Evolutionary conservation across 768 basidiomycete species (phyloP), one percentile per base, ranked within the genome.

Genomic region (Pisolithus tinctorius): DNA sequence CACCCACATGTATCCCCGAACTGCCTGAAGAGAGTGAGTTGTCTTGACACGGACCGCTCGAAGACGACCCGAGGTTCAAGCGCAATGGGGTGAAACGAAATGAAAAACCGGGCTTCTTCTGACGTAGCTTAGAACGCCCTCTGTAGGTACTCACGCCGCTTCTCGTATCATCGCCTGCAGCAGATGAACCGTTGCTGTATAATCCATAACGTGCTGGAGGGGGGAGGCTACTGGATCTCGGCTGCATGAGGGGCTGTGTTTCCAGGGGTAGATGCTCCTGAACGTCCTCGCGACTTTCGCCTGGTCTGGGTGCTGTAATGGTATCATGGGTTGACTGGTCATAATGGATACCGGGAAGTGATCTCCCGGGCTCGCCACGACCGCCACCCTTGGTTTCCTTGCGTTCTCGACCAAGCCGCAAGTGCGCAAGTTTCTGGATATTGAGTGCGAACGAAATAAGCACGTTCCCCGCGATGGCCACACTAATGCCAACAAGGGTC

Each of bases 401-500:
- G 64, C 55, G 57, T 50, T 63, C 65, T 27, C 62, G 70, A 57
- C 82, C 81, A 30, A 88, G 73, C 27, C 85, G 77, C 57, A 78
- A 76, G 71, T 95, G 93, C 1, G 92, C 92, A 16, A 95, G 78
- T 64, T 96, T 97, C 69, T 98, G 94, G 31, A 88, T 72, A 69
- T 96, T 96, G 55, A 98, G 77, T 14, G 92, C 94, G 23, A 94
- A 77, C 9, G 88, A 89, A 55, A 97, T 93, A 55, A 96, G 78
- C 10, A 93, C 69, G 62, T 95, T 95, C 30, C 93, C 93, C 7
- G 77, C 73, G 50, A 95, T 79, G 4, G 93, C 86, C 34, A 93
- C 82, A 4, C 77, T 74, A 34, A 97, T 94, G 14, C 94, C 94
- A 50, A 90, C 82, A 60, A 78, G 66, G 4, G 82, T 78, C 48